Percentiles rank a stretch among this genome's conserved stretches.
Evolutionary conservation across 768 basidiomycete genomes (phyloP).

Genomic region (Tricholoma furcatifolium): DNA sequence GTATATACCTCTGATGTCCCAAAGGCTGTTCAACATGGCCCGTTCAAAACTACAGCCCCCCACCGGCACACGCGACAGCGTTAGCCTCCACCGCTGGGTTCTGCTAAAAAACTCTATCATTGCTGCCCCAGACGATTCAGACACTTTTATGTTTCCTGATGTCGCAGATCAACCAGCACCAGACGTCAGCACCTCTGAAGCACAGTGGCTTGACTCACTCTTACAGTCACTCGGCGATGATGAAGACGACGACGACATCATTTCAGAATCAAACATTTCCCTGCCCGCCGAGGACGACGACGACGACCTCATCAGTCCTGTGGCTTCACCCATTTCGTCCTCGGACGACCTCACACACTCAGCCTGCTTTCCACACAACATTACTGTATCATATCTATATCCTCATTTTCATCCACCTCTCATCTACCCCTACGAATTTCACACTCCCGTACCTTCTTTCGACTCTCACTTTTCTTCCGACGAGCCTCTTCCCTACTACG

Average conservation of each 20-base stretch:
- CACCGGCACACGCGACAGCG: constrained; percentile 58
- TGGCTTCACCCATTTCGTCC: constrained; percentile 71
- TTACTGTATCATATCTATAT: constrained; percentile 55
- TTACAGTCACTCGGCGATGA: constrained; percentile 67
- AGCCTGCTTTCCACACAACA: constrained; percentile 42
- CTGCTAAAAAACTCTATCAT: constrained; percentile 83
- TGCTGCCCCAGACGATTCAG: constrained; percentile 53
- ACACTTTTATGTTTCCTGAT: constrained; percentile 82
- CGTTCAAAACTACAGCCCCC: constrained; percentile 73
- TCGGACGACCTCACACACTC: constrained; percentile 68
- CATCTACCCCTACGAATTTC: constrained; percentile 50
- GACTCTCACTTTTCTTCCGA: constrained; percentile 49
- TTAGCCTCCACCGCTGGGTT: constrained; percentile 85
- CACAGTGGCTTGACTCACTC: constrained; percentile 80
- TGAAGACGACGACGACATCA: constrained; percentile 62
- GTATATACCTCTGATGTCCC: constrained; percentile 66
- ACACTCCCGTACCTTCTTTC: constrained; percentile 32
- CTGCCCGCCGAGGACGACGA: constrained; percentile 50
- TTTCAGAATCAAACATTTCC: constrained; percentile 42
- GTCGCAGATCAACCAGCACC: constrained; percentile 41
- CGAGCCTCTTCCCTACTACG: constrained; percentile 65
- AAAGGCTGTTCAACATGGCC: constrained; percentile 61
- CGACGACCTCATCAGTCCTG: constrained; percentile 60
- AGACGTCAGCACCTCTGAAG: constrained; percentile 55
- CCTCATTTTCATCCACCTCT: constrained; percentile 58